A percentile compares a stretch with the other conserved stretches of the same genome.
Evolutionary conservation across 1,284 basidiomycete species (phyloP).

Genomic region (Leccinum huronense): DNA sequence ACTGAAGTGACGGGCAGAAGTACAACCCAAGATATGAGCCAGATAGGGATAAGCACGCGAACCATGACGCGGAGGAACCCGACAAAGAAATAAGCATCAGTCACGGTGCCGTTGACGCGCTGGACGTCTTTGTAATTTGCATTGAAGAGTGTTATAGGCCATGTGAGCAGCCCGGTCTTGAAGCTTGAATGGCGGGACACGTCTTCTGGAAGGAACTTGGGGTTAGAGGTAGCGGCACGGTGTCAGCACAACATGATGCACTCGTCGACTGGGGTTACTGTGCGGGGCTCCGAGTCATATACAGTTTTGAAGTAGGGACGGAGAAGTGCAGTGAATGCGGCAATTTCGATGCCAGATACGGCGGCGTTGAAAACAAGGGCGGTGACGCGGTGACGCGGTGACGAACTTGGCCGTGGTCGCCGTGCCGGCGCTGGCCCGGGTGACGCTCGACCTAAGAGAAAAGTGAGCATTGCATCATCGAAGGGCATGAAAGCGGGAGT

Average conservation of each 20-base stretch:
- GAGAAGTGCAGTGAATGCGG: slow-evolving; percentile 62
- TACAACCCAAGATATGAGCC: slow-evolving; percentile 71
- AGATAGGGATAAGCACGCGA: slow-evolving; percentile 80
- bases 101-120: slow-evolving; percentile 64
- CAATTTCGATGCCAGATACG: slow-evolving; percentile 66
- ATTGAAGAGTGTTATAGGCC: slow-evolving; percentile 59
- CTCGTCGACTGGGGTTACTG: slow-evolving; percentile 53
- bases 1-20: slow-evolving; percentile 69
- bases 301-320: slow-evolving; percentile 70
- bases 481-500: neutral
- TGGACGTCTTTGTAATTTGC: slow-evolving; percentile 62
- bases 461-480: slow-evolving; percentile 7
- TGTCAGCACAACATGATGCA: slow-evolving; percentile 34
- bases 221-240: slow-evolving; percentile 7
- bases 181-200: slow-evolving; percentile 42
- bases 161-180: slow-evolving; percentile 46
- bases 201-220: slow-evolving; percentile 45
- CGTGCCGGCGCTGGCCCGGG: slow-evolving; percentile 32
- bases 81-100: slow-evolving; percentile 94
- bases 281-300: slow-evolving; percentile 70
- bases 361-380: slow-evolving; percentile 73
- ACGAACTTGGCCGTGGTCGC: slow-evolving; percentile 67
- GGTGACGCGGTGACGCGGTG: slow-evolving; percentile 35
- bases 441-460: slow-evolving; percentile 22
- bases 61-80: slow-evolving; percentile 84